Evolutionary conservation across 2,329 filamentous ascomycete genomes (phyloP).

Genomic region (Pseudogymnoascus destructans): DNA sequence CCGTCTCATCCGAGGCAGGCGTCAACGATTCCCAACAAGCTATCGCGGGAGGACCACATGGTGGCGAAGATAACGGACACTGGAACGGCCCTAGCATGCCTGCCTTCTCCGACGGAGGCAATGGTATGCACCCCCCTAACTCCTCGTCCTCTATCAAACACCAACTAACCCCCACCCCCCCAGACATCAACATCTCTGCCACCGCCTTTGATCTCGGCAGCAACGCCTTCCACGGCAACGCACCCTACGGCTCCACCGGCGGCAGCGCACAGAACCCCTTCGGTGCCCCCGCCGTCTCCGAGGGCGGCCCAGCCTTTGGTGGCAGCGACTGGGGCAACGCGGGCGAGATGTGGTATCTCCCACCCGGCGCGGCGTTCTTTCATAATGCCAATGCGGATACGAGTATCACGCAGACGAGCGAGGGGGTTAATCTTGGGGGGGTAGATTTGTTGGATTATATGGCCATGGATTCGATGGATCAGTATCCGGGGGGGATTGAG

Average conservation of each 20-base stretch:
- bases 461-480: slow-evolving; percentile 39
- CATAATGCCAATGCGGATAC: slow-evolving; percentile 50
- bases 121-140: not conserved
- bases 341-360: slow-evolving; percentile 52
- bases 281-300: not conserved
- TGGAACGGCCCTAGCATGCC: not conserved
- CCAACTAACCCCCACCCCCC: slow-evolving; percentile 10
- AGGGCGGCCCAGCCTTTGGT: slow-evolving; percentile 20
- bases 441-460: slow-evolving; percentile 56
- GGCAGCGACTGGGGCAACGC: slow-evolving; percentile 19
- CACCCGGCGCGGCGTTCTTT: slow-evolving; percentile 49
- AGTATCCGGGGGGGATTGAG: slow-evolving; percentile 1
- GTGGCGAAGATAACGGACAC: not conserved
- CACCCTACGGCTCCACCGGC: slow-evolving; percentile 15
- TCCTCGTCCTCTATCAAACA: not conserved
- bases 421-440: slow-evolving; percentile 53
- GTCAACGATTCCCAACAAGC: not conserved
- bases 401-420: slow-evolving; percentile 51
- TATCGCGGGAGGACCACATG: not conserved
- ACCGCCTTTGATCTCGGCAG: slow-evolving; percentile 47
- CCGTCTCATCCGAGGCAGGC: slow-evolving; percentile 18
- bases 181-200: slow-evolving; percentile 37
- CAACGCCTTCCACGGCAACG: slow-evolving; percentile 39
- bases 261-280: slow-evolving; percentile 23
- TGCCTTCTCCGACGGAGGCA: not conserved